Evolutionary conservation across 2,329 filamentous ascomycete species (phyloP).

Genomic region (Colletotrichum sp.): DNA sequence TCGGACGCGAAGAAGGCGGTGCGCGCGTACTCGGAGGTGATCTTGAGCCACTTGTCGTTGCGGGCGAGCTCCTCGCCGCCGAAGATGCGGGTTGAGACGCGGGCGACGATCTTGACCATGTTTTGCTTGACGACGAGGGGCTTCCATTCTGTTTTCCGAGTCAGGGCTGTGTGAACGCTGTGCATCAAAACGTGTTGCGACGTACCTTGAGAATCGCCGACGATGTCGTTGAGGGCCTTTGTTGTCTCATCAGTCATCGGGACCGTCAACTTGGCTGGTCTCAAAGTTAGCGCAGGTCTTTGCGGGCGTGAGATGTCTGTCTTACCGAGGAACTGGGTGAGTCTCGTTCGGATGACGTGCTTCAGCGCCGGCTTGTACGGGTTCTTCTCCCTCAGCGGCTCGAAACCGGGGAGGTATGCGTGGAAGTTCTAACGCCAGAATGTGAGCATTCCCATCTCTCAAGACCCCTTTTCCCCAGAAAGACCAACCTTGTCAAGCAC

Average conservation of each 20-base stretch:
- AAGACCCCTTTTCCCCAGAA: no score
- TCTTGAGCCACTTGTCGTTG: constrained; percentile 24
- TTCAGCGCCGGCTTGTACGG: constrained; percentile 7
- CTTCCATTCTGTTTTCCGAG: constrained; percentile 14
- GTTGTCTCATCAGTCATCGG: constrained; percentile 15
- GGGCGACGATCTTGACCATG: constrained; percentile 20
- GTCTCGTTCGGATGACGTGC: constrained; percentile 13
- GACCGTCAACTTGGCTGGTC: constrained; percentile 7
- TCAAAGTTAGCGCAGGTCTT: neutral
- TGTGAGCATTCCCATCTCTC: neutral
- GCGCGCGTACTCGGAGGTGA: constrained; percentile 15
- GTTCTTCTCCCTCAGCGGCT: constrained; percentile 8
- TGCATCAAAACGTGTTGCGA: accelerated
- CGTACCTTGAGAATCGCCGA: neutral
- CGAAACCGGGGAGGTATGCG: constrained; percentile 1
- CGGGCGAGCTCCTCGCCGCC: constrained; percentile 26
- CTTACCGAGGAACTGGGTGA: constrained; percentile 17
- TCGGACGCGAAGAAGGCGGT: constrained; percentile 8
- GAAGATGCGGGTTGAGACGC: constrained; percentile 25
- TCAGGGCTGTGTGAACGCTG: neutral
- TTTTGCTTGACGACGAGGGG: neutral
- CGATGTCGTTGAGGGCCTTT: neutral
- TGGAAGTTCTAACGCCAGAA: neutral
- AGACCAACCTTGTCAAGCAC: constrained; percentile 7
- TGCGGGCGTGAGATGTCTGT: no score